phyloP scores from a whole-genome alignment of 441 rosid genomes.

The Euphorbia schlechtendalii region DNA sequence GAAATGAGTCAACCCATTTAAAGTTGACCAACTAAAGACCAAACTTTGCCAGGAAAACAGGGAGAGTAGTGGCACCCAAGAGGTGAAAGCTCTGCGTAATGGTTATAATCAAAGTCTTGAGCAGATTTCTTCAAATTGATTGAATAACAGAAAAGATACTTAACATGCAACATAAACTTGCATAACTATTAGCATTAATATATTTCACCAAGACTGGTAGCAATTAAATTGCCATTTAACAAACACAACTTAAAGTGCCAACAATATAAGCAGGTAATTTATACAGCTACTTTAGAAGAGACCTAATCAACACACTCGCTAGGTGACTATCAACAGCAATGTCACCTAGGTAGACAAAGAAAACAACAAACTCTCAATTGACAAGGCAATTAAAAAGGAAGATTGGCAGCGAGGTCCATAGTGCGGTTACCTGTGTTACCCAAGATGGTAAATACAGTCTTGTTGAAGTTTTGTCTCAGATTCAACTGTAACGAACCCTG shows the following conservation, averaged over 20 bases:
- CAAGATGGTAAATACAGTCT: constrained; percentile 48
- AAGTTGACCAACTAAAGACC: too few relatives aligned
- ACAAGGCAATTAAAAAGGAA: neutral
- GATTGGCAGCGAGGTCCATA: neutral
- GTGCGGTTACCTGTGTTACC: constrained; percentile 73
- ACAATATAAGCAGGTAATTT: neutral
- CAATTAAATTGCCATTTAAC: too few relatives aligned
- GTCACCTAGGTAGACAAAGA: neutral
- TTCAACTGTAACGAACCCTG: constrained; percentile 55
- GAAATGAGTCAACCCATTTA: neutral
- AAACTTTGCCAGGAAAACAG: neutral
- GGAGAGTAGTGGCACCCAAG: neutral
- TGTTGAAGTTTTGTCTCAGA: constrained; percentile 58
- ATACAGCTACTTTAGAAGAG: neutral
- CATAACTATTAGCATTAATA: neutral
- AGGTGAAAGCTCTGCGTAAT: neutral
- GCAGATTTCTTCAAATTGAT: neutral
- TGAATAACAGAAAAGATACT: neutral
- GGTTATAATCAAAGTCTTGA: neutral
- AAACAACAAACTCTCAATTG: neutral
- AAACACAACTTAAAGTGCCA: neutral
- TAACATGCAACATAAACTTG: neutral
- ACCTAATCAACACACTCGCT: neutral
- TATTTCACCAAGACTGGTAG: neutral
- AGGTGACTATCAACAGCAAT: neutral